Evolutionary conservation across 495 filamentous ascomycete species (phyloP), one percentile per base, ranked within the genome.

Genomic region (Glarea lozoyensis): DNA sequence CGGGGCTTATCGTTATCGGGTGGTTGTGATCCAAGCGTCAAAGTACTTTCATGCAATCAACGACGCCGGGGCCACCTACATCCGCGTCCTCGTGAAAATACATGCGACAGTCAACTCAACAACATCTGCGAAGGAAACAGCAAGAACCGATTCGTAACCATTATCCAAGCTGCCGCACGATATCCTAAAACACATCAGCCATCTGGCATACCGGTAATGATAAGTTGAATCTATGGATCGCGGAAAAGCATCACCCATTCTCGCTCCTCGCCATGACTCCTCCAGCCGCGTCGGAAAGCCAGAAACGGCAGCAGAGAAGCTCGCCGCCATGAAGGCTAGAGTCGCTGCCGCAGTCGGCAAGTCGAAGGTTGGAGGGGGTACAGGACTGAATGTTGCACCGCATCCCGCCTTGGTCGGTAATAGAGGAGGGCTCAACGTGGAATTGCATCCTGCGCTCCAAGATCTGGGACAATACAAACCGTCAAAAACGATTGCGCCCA

Each of bases 401-500:
- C 48, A 65, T 23, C 61, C 66, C 40, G 34, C 43, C 2, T 12
- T 31, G 16, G 48, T 47, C 4, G n/a, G n/a, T n/a, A n/a, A n/a
- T n/a, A 55, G 67, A 41, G 80, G 90, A 47, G 90, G 90, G 20
- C 64, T 97, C 22, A 89, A 89, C 54, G 84, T 92, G 16, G 88
- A 86, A 38, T 74, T 97, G 40, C 90, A 97, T 56, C 90, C 90
- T 15, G 85, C 86, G 20, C 73, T 97, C 40, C 81, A 83, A 34
- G 88, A 94, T 56, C 67, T 78, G 18, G 72, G 70, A 15, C 72
- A 81, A 42, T 74, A 70, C 43, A 81, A 78, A 42, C 72, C 82
- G 5, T 63, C 66, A 2, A 84, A 76, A 53, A 57, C 66, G 3
- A 58, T 64, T 36, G 72, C 72, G 24, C 61, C 71, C 2, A 84